Conservation (phyloP, 768 basidiomycete genomes). For the Mycena galericulata region DNA sequence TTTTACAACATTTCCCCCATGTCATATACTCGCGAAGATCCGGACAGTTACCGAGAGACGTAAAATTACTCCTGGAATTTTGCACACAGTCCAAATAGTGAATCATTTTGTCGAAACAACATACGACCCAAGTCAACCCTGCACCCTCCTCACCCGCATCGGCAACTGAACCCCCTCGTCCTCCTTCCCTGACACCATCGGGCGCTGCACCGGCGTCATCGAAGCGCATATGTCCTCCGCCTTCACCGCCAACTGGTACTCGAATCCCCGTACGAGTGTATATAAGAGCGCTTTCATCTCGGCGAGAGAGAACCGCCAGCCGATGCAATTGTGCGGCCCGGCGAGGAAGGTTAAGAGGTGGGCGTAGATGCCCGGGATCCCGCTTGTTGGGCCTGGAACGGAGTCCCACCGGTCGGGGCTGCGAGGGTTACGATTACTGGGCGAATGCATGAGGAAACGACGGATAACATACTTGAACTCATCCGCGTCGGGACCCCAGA, state of each 20-base stretch:
- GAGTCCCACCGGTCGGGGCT: conserved; percentile 61
- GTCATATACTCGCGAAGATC: no score
- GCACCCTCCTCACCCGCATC: neutral
- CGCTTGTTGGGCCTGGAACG: conserved; percentile 41
- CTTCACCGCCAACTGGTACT: conserved; percentile 1
- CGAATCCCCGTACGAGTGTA: conserved; percentile 2
- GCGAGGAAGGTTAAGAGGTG: conserved; percentile 55
- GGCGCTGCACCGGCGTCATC: neutral
- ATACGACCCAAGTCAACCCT: no score
- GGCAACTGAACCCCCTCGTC: neutral
- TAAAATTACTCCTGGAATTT: no score
- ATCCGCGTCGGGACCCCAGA: conserved; percentile 48
- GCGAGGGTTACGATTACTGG: neutral
- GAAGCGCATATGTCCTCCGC: neutral
- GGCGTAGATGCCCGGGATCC: conserved; percentile 44
- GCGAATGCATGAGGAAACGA: neutral
- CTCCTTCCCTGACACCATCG: neutral
- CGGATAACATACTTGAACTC: conserved; percentile 54
- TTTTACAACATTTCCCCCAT: no score
- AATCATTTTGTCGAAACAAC: no score
- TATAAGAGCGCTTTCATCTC: conserved; percentile 41
- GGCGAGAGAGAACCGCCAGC: conserved; percentile 57
- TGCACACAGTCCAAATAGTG: no score
- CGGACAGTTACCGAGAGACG: no score
- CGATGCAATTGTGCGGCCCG: conserved; percentile 61